A percentile compares a stretch with the other conserved stretches of the same genome.
Conservation (phyloP, 805 yeast species). For the Saccharomycopsis sp. region DNA sequence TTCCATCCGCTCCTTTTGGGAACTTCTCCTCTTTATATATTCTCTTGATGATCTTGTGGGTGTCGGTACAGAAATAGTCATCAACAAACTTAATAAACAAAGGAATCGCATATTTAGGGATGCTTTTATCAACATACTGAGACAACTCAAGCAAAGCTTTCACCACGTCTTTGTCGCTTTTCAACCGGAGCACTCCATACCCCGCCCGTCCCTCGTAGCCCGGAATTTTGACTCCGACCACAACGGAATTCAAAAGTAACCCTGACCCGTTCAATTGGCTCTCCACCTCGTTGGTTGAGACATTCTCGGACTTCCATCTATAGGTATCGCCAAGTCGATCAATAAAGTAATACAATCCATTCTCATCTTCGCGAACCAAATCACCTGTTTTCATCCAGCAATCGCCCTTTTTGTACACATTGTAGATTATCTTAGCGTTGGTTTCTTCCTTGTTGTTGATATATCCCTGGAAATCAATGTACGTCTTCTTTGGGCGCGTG, state of each 20-base stretch:
- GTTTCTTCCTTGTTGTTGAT: slow-evolving; percentile 75
- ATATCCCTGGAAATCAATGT: slow-evolving; percentile 83
- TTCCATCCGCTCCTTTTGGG: slow-evolving; percentile 58
- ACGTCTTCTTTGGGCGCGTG: slow-evolving; percentile 54
- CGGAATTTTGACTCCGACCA: slow-evolving; percentile 81
- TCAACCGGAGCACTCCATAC: slow-evolving; percentile 65
- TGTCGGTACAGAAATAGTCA: slow-evolving; percentile 62
- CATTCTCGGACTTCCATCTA: slow-evolving; percentile 96
- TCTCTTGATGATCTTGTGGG: slow-evolving; percentile 74
- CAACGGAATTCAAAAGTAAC: slow-evolving; percentile 59
- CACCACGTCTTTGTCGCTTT: slow-evolving; percentile 27
- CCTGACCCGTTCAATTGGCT: slow-evolving; percentile 46
- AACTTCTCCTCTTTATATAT: slow-evolving; percentile 58
- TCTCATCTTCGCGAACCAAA: slow-evolving; percentile 58
- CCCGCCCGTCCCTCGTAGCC: slow-evolving; percentile 95
- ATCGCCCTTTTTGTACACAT: slow-evolving; percentile 81
- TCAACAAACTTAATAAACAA: slow-evolving; percentile 65
- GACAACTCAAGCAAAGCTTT: slow-evolving; percentile 36
- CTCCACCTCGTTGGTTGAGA: slow-evolving; percentile 89
- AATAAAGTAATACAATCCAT: slow-evolving; percentile 72
- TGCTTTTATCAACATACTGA: slow-evolving; percentile 31
- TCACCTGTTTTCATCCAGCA: slow-evolving; percentile 91
- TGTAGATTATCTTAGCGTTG: slow-evolving; percentile 60
- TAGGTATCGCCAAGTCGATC: slow-evolving; percentile 94
- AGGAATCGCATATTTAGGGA: slow-evolving; percentile 86